These are phyloP conservation scores for Apiospora koreana DNA, from an alignment of 2,329 filamentous ascomycete species.

Conservation along the genomic window DNA sequence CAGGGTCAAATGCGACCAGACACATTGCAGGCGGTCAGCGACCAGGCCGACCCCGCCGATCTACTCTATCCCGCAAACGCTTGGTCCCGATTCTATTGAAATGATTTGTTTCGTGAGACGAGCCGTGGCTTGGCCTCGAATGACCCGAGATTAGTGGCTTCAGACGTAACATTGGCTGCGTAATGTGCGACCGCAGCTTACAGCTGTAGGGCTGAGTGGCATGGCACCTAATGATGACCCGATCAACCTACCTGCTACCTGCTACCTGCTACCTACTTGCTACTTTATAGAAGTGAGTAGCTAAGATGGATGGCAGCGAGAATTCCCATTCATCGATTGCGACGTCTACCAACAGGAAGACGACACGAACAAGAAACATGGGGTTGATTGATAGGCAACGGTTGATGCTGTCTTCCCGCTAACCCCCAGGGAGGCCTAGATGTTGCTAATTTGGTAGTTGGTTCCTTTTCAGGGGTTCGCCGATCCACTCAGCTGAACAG, in stretches of 20 bases:
- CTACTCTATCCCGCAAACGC: background rate
- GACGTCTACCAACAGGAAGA: background rate
- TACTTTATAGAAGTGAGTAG: background rate
- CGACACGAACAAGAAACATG: background rate
- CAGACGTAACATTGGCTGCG: background rate
- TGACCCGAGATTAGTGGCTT: background rate
- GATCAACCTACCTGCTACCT: too few relatives aligned
- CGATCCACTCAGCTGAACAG: background rate
- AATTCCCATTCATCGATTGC: background rate
- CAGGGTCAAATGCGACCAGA: background rate
- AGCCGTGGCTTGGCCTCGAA: background rate
- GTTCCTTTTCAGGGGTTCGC: background rate
- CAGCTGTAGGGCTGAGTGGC: background rate
- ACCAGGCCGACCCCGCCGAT: background rate
- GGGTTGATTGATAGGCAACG: too few relatives aligned
- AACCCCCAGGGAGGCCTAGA: background rate
- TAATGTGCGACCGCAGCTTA: background rate
- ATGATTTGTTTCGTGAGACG: background rate
- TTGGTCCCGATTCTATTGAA: background rate
- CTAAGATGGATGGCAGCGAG: too few relatives aligned
- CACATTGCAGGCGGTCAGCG: background rate
- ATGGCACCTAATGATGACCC: background rate
- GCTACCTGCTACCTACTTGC: background rate
- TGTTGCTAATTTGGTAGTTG: background rate
- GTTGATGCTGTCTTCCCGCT: background rate